Conservation (phyloP, 208 protist genomes). For the Acanthamoeba sp. region DNA sequence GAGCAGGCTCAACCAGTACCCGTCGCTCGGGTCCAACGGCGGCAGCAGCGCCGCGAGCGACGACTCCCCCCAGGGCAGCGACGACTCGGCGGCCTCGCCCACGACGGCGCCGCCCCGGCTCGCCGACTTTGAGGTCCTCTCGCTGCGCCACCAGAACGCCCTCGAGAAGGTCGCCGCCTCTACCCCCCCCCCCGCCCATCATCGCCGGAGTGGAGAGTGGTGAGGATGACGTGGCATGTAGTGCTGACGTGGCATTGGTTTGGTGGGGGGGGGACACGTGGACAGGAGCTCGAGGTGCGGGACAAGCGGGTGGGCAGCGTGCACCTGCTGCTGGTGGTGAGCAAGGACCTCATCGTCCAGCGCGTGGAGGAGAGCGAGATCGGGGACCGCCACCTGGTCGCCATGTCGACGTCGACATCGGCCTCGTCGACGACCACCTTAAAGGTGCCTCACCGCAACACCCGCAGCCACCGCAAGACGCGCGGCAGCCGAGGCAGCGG, state of each 20-base stretch:
- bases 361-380: background rate
- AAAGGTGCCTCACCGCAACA: too few relatives aligned
- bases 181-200: too few relatives aligned
- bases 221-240: too few relatives aligned
- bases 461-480: too few relatives aligned
- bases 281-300: background rate
- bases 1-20: background rate
- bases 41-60: background rate
- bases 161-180: slow-evolving; percentile 4
- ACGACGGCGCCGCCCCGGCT: background rate
- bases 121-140: slow-evolving; percentile 46
- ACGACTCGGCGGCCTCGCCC: too few relatives aligned
- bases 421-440: too few relatives aligned
- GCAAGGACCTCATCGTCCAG: slow-evolving; percentile 13
- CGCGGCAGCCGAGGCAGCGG: background rate
- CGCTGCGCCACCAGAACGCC: background rate
- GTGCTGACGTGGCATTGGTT: background rate
- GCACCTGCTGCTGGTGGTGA: background rate
- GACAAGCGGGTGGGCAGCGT: background rate
- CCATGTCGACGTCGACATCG: too few relatives aligned
- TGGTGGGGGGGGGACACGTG: background rate
- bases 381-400: too few relatives aligned
- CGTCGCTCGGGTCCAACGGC: background rate
- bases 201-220: too few relatives aligned
- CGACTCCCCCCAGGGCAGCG: too few relatives aligned